Evolutionary conservation across 257 asterid genomes (phyloP), one percentile per base, ranked within the genome.

Genomic region (Salvia miltiorrhiza): DNA sequence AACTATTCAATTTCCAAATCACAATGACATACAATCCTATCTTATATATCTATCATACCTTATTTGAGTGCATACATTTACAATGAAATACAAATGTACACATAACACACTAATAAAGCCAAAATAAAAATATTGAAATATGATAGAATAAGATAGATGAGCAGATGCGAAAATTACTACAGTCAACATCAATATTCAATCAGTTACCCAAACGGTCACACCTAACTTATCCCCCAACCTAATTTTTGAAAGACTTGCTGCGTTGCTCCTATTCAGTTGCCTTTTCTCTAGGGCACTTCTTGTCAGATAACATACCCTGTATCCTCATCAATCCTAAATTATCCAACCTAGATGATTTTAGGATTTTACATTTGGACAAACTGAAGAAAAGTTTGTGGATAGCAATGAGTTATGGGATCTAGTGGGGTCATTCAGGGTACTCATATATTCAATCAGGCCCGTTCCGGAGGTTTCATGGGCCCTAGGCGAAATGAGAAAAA

Each of bases 201-300:
- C 9, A 19, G n/a, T n/a, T n/a, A n/a, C n/a, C n/a, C n/a, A n/a
- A n/a, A n/a, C n/a, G n/a, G 49, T 19, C 10, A 7, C 30, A 24
- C 41, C 63, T 16, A 52, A 35, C 23, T 44, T 17, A 48, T 30
- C 14, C 47, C 61, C 33, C 49, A 16, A 54, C 65, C 45, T 54
- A 24, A 54, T 14, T 10, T 66, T 49, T 19, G n/a, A 47, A 28
- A 17, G 49, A 32, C 33, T 41, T 44, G 35, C 13, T 20, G 11
- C 21, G 20, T 23, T 20, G 55, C 63, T 39, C 26, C 14, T 14
- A 40, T 55, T 41, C 35, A 56, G 57, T 40, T 70, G 75, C 68
- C 67, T 71, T 24, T n/a, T 32, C 53, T 35, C 13, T 7, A 35
- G 75, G 63, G 33, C 32, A 60, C 32, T 37, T 55, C 40, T 57